Conservation (phyloP, 768 basidiomycete genomes). For the Psilocybe azurescens region DNA sequence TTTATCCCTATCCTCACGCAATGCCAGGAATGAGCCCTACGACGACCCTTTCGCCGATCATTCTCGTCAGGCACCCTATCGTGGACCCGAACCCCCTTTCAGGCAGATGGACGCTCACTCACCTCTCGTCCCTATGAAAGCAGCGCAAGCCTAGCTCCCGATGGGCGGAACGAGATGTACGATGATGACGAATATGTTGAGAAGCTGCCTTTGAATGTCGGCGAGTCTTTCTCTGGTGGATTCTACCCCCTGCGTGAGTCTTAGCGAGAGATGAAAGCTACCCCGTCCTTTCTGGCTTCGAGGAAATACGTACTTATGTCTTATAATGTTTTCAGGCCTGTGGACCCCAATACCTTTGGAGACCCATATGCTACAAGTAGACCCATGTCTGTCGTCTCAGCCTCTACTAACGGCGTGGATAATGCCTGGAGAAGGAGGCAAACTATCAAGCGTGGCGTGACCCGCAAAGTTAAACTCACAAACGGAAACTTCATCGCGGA, state of each 20-base stretch:
- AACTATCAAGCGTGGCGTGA: constrained; percentile 89
- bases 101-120: constrained; percentile 27
- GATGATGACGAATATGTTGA: constrained; percentile 77
- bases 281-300: constrained; percentile 1
- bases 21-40: constrained; percentile 41
- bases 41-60: constrained; percentile 80
- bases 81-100: constrained; percentile 54
- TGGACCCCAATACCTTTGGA: constrained; percentile 66
- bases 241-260: constrained; percentile 81
- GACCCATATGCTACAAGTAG: constrained; percentile 63
- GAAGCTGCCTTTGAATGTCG: constrained; percentile 75
- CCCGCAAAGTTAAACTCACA: constrained; percentile 93
- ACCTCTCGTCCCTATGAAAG: constrained; percentile 61
- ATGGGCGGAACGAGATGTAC: constrained; percentile 49
- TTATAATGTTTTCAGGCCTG: constrained; percentile 33
- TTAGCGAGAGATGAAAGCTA: constrained; percentile 1
- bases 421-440: constrained; percentile 78
- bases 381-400: constrained; percentile 56
- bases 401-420: constrained; percentile 60
- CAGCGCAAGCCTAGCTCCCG: constrained; percentile 56
- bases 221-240: constrained; percentile 58
- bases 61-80: constrained; percentile 59
- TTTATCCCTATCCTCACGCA: constrained; percentile 39
- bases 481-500: constrained; percentile 93
- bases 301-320: constrained; percentile 4